Percentiles rank a stretch among this genome's conserved stretches.
Conservation (phyloP, 192 early-diverging fungal species). For the Hyaloraphidium curvatum region DNA sequence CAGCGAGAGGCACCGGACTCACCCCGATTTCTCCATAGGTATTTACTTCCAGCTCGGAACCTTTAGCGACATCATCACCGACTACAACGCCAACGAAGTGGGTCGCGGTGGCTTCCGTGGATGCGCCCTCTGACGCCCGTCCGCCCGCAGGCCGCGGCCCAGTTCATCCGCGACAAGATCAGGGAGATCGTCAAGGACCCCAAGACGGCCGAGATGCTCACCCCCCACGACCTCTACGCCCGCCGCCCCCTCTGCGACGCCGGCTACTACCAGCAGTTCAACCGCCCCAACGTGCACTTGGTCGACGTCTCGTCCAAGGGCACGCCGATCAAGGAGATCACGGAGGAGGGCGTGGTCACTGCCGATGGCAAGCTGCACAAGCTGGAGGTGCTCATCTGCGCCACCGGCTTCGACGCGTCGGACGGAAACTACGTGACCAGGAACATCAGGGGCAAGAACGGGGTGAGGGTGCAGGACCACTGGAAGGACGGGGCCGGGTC, state of each 20-base stretch:
- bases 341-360: not conserved
- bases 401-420: constrained; percentile 1
- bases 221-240: not conserved
- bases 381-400: not conserved
- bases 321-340: not conserved
- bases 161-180: too few species aligned
- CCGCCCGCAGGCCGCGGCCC: too few species aligned
- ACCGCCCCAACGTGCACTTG: not conserved
- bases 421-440: too few species aligned
- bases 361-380: not conserved
- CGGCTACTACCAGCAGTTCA: not conserved
- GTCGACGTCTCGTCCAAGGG: not conserved
- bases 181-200: constrained; percentile 4
- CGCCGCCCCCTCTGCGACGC: not conserved
- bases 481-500: not conserved
- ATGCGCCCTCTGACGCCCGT: too few species aligned
- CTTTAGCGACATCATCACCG: too few species aligned
- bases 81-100: too few species aligned
- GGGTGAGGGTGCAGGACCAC: not conserved
- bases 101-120: too few species aligned
- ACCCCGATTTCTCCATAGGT: too few species aligned
- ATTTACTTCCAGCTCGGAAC: too few species aligned
- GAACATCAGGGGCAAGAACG: too few species aligned
- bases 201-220: not conserved
- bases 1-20: too few species aligned